Percentiles rank a stretch among this genome's conserved stretches.
These are phyloP conservation scores for Magnaporthales sp. DNA, from an alignment of 2,329 filamentous ascomycete genomes.

Conservation along the genomic window DNA sequence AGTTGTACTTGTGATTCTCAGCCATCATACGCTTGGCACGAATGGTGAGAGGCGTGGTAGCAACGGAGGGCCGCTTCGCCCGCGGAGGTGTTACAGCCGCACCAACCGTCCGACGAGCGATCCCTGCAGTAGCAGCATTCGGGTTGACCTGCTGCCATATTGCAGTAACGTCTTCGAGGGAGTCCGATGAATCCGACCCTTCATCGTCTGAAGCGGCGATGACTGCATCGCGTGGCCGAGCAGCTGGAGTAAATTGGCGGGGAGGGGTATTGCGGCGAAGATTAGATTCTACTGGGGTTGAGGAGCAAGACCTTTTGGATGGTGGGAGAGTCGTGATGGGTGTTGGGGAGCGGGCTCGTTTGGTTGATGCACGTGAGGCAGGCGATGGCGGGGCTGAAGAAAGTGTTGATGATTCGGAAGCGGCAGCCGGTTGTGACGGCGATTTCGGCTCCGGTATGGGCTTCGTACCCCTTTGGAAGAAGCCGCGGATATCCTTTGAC, in stretches of 20 bases:
- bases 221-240: slow-evolving; percentile 40
- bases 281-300: not conserved
- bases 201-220: slow-evolving; percentile 64
- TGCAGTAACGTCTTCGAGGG: slow-evolving; percentile 1
- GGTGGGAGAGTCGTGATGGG: not conserved
- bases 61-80: slow-evolving; percentile 34
- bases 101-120: slow-evolving; percentile 1
- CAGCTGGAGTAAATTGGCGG: slow-evolving; percentile 14
- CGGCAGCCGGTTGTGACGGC: slow-evolving; percentile 6
- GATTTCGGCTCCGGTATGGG: not conserved
- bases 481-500: slow-evolving; percentile 11
- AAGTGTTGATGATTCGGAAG: slow-evolving; percentile 4
- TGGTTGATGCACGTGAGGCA: slow-evolving; percentile 3
- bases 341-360: not conserved
- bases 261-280: slow-evolving; percentile 11
- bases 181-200: slow-evolving; percentile 26
- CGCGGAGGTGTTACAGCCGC: slow-evolving; percentile 32
- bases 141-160: slow-evolving; percentile 5
- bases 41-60: slow-evolving; percentile 39
- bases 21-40: slow-evolving; percentile 10
- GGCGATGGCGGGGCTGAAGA: slow-evolving; percentile 7
- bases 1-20: slow-evolving; percentile 48
- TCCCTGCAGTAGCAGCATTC: not conserved
- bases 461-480: slow-evolving; percentile 24
- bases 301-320: not conserved